Evolutionary conservation across 305 asterid genomes (phyloP), one percentile per base, ranked within the genome.

Genomic region (Coffea humblotiana): DNA sequence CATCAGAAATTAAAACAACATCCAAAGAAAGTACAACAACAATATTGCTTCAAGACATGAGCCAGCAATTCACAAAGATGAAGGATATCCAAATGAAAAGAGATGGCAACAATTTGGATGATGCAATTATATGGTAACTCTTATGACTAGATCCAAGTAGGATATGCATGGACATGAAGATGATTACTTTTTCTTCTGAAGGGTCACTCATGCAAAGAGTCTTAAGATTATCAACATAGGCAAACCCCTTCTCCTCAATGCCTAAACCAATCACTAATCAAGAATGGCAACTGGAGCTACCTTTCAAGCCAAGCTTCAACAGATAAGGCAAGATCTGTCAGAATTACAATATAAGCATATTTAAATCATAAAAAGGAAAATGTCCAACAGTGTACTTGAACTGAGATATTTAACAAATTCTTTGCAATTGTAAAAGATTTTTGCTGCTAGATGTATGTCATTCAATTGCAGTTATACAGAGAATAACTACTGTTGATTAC

Each of bases 1-100:
- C 64, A 75, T 86, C 73, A 80, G 78, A 71, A 71, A 15, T 40
- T 66, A 69, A 25, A 10, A 76, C 3, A 11, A 70, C 19, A 61
- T n/a, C 40, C 66, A 65, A 47, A 66, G 71, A 56, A 72, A 43
- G 68, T 72, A 61, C 49, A 78, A 76, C 72, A 66, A 80, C 15
- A 29, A 5, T 27, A n/a, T 10, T 64, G 64, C 77, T 43, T 3
- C 16, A 25, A 7, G 8, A 71, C 23, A 8, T 0, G 45, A 14
- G 37, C 6, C 40, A 37, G n/a, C 3, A 35, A 6, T 2, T 10
- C 23, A 2, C 61, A 60, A 65, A 49, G 29, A 29, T 7, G 16
- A 48, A 65, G 64, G 23, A 65, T 14, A 18, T 15, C 0, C 5
- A 63, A 45, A 27, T 65, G 21, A 16, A 6, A 65, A 13, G 70